Conservation (phyloP, 2,329 filamentous ascomycete genomes). For the Aulographum hederae region DNA sequence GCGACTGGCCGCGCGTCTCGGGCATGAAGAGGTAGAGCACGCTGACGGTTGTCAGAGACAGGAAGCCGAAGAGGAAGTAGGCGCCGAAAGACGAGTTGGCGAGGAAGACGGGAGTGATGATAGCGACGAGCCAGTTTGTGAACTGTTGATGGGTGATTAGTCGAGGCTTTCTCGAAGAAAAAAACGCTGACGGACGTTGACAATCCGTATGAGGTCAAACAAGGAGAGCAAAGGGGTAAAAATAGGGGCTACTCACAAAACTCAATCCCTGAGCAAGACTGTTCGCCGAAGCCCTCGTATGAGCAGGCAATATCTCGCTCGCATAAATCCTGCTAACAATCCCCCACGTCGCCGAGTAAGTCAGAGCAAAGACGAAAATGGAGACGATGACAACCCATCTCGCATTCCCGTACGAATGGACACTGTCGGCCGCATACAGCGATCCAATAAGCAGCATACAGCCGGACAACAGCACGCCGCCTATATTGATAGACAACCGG, state of each 20-base stretch:
- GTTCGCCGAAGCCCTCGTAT: slow-evolving; percentile 35
- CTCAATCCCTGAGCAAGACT: slow-evolving; percentile 35
- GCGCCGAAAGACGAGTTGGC: slow-evolving; percentile 16
- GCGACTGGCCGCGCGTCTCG: slow-evolving; percentile 28
- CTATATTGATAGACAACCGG: slow-evolving; percentile 32
- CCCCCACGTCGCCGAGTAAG: slow-evolving; percentile 32
- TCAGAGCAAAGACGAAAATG: slow-evolving; percentile 31
- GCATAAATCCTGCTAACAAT: slow-evolving; percentile 38
- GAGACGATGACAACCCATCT: slow-evolving; percentile 32
- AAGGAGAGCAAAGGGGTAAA: no score
- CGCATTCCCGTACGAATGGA: slow-evolving; percentile 21
- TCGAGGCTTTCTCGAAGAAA: neutral
- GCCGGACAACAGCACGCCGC: slow-evolving; percentile 30
- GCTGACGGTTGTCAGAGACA: slow-evolving; percentile 9
- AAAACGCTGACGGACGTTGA: no score
- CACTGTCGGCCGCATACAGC: slow-evolving; percentile 29
- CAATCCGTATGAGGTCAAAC: no score
- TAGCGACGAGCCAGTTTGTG: slow-evolving; percentile 14
- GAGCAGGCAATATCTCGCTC: slow-evolving; percentile 37
- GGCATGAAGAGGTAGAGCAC: slow-evolving; percentile 25
- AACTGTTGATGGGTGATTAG: slow-evolving; percentile 12
- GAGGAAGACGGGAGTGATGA: slow-evolving; percentile 31
- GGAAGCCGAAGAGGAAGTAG: slow-evolving; percentile 16
- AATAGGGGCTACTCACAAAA: slow-evolving; percentile 24
- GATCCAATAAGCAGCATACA: slow-evolving; percentile 36